These are phyloP conservation scores for Apiospora aurea DNA, from an alignment of 2,329 filamentous ascomycete species.

Conservation along the genomic window DNA sequence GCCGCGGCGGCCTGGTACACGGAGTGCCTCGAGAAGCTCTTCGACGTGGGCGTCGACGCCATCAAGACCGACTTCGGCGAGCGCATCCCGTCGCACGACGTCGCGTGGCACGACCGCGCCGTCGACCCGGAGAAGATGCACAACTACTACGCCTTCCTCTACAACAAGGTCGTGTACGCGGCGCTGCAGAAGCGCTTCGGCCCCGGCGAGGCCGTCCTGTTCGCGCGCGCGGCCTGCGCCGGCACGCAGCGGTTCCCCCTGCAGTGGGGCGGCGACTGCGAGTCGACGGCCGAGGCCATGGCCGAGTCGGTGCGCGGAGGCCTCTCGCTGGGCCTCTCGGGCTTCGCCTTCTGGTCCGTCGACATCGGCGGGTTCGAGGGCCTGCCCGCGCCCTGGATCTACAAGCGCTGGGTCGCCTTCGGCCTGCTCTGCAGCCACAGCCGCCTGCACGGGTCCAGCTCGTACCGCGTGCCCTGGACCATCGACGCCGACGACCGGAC, in stretches of 20 bases:
- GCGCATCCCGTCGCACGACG: conserved; percentile 70
- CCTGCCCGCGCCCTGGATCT: conserved; percentile 70
- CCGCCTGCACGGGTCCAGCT: conserved; percentile 72
- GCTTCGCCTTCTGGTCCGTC: conserved; percentile 73
- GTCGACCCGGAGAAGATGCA: conserved; percentile 73
- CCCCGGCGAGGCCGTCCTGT: conserved; percentile 64
- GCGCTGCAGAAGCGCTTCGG: conserved; percentile 63
- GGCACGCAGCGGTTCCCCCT: conserved; percentile 75
- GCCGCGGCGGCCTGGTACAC: conserved; percentile 71
- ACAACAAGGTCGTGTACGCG: conserved; percentile 75
- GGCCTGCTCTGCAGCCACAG: conserved; percentile 75
- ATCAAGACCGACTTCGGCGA: conserved; percentile 83
- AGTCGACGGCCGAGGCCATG: conserved; percentile 76
- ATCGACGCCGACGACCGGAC: conserved; percentile 69
- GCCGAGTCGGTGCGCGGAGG: conserved; percentile 74
- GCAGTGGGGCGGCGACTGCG: conserved; percentile 78
- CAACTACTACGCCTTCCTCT: conserved; percentile 78
- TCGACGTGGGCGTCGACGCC: conserved; percentile 73
- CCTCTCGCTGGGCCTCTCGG: conserved; percentile 67
- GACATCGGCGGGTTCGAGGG: conserved; percentile 79
- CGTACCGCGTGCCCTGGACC: conserved; percentile 78
- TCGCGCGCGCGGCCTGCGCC: conserved; percentile 71
- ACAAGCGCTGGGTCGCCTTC: conserved; percentile 82
- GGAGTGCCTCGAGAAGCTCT: conserved; percentile 66
- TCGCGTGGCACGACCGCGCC: conserved; percentile 67